These are phyloP conservation scores for Flueggea neowawraea DNA, from an alignment of 441 rosid genomes.

Conservation along the genomic window DNA sequence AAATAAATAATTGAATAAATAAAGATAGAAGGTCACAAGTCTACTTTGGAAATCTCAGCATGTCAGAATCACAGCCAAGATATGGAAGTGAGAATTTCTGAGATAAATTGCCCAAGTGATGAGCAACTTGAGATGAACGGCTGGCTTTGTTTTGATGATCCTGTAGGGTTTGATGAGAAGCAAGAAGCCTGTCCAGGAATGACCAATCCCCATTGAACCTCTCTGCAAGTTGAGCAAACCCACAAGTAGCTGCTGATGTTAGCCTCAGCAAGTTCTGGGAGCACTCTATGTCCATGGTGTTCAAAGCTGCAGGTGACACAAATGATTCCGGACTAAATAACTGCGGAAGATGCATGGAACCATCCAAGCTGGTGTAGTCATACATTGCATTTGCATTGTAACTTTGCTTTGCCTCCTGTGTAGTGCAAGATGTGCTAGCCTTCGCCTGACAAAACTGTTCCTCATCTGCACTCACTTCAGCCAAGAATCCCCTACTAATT, in stretches of 20 bases:
- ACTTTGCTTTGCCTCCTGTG: constrained; percentile 25
- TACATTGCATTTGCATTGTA: constrained; percentile 16
- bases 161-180: constrained; percentile 31
- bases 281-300: constrained; percentile 35
- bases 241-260: constrained; percentile 1
- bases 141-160: constrained; percentile 14
- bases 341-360: constrained; percentile 61
- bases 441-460: too few species aligned
- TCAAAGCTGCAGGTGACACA: constrained; percentile 14
- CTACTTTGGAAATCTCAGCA: too few species aligned
- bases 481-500: constrained; percentile 32
- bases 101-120: constrained; percentile 12
- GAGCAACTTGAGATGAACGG: constrained; percentile 18
- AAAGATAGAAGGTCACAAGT: too few species aligned
- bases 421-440: background rate
- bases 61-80: constrained; percentile 27
- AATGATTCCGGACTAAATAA: constrained; percentile 54
- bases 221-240: constrained; percentile 22
- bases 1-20: too few species aligned
- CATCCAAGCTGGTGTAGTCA: constrained; percentile 20
- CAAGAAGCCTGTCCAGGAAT: constrained; percentile 66
- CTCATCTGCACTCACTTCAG: too few species aligned
- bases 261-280: constrained; percentile 42
- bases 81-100: constrained; percentile 45
- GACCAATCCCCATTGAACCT: constrained; percentile 56